Base-by-base conservation (phyloP, 306 rosid genomes). In the Urtica urens region DNA sequence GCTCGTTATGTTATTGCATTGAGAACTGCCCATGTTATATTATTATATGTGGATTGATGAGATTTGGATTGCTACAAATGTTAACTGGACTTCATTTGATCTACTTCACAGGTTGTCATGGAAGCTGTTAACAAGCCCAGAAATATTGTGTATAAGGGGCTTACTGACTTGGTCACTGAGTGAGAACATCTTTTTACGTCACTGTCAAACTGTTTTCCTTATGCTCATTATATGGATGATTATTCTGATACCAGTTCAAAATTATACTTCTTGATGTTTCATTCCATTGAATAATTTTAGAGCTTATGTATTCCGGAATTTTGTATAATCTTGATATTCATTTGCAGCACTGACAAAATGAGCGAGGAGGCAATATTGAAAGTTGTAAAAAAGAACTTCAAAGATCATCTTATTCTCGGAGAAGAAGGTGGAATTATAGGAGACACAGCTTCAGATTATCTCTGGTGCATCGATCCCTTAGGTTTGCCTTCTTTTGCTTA, bases 401-500 rank as follows among this genome's bases (percentile, higher is more conserved):
- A 47, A 33, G 83, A 79, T 60, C 99, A 90, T 62, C 95, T 90
- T 51, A 49, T 90, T 76, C 92, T 90, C 58, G 99, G 99, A 55
- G 99, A 90, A 72, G 99, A 90, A 78, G 99, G 94, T 51, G 99
- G 99, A 43, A 40, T 85, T 57, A 85, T 79, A 53, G 99, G 99
- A 68, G 85, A 90, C 22, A 56, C 84, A 53, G 53, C 92, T 29
- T 90, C 94, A 35, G 87, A 90, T 72, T 90, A 90, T 77, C 87
- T 90, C 49, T 90, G 99, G 95, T 90, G 92, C 87, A 79, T 90
- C 55, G 99, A 88, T 69, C 97, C 97, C 37, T 69, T 88, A 79
- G 97, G 97, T 88, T 49, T 23, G 83, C 48, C 15, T 59, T 59
- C 61, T 48, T 30, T 6, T 20, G 19, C 11, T 3, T n/a, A n/a